These are phyloP conservation scores for Backusella westeae DNA, from an alignment of 192 early-diverging fungal genomes.

Conservation along the genomic window DNA sequence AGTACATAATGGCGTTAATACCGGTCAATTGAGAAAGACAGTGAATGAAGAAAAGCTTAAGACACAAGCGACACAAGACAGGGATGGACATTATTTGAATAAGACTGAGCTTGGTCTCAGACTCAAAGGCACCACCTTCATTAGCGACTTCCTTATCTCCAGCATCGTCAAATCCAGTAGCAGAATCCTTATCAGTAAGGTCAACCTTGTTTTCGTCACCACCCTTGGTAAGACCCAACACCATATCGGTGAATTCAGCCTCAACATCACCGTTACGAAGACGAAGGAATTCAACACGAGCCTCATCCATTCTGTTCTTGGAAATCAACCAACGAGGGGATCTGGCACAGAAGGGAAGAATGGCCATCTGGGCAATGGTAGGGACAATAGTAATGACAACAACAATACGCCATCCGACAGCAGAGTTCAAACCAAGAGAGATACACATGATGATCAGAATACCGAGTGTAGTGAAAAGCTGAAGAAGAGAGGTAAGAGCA, in stretches of 20 bases:
- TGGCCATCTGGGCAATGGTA: constrained; percentile 53
- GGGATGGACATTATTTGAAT: constrained; percentile 36
- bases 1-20: constrained; percentile 67
- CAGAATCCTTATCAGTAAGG: constrained; percentile 8
- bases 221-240: constrained; percentile 23
- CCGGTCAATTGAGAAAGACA: constrained; percentile 58
- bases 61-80: constrained; percentile 36
- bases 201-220: constrained; percentile 6
- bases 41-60: constrained; percentile 62
- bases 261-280: constrained; percentile 61
- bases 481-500: constrained; percentile 48
- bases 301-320: constrained; percentile 54
- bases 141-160: neutral
- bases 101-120: constrained; percentile 30
- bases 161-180: neutral
- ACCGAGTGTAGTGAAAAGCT: constrained; percentile 57
- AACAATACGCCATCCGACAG: constrained; percentile 46
- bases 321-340: constrained; percentile 67
- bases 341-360: constrained; percentile 63
- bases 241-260: constrained; percentile 54
- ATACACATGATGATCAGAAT: constrained; percentile 50
- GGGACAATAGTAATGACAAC: constrained; percentile 46
- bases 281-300: constrained; percentile 56
- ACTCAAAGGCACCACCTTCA: constrained; percentile 16
- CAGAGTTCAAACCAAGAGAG: constrained; percentile 40